A percentile compares a stretch with the other conserved stretches of the same genome.
phyloP scores from a whole-genome alignment of 805 yeast species.

The Komagataella ulmi region DNA sequence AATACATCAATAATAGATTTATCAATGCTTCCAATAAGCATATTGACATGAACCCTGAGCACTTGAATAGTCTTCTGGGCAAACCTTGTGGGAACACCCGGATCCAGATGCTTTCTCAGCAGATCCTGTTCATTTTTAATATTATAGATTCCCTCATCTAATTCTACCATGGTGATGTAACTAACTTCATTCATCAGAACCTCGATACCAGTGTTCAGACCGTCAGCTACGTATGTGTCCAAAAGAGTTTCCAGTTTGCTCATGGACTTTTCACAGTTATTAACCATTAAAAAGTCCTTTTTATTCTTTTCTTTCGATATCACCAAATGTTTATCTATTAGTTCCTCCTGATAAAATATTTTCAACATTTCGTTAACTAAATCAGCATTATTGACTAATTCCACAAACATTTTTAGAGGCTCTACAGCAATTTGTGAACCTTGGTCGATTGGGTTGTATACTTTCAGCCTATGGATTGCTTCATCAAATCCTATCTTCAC shows the following conservation, averaged over 20 bases:
- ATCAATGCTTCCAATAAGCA: constrained; percentile 74
- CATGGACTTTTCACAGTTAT: constrained; percentile 55
- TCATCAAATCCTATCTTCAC: constrained; percentile 74
- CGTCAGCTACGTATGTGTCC: constrained; percentile 86
- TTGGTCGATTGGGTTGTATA: constrained; percentile 48
- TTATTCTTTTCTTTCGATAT: constrained; percentile 32
- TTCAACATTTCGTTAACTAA: constrained; percentile 85
- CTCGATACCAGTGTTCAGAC: constrained; percentile 84
- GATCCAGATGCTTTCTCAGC: constrained; percentile 1
- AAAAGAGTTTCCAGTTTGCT: constrained; percentile 58
- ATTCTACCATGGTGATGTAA: constrained; percentile 9
- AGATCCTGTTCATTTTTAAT: constrained; percentile 13
- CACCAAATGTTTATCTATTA: constrained; percentile 42
- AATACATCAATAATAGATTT: constrained; percentile 82
- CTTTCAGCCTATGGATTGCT: constrained; percentile 57
- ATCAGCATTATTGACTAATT: constrained; percentile 86
- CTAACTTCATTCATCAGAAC: constrained; percentile 68
- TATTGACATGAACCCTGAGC: constrained; percentile 51
- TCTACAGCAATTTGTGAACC: constrained; percentile 32
- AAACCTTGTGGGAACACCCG: constrained; percentile 2
- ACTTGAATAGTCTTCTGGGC: constrained; percentile 16
- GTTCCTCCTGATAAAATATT: constrained; percentile 80
- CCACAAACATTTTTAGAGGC: constrained; percentile 79
- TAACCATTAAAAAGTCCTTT: constrained; percentile 64
- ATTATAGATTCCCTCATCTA: constrained; percentile 37